These are phyloP conservation scores for Hypomyces perniciosus DNA, from an alignment of 2,329 filamentous ascomycete species.

Conservation along the genomic window DNA sequence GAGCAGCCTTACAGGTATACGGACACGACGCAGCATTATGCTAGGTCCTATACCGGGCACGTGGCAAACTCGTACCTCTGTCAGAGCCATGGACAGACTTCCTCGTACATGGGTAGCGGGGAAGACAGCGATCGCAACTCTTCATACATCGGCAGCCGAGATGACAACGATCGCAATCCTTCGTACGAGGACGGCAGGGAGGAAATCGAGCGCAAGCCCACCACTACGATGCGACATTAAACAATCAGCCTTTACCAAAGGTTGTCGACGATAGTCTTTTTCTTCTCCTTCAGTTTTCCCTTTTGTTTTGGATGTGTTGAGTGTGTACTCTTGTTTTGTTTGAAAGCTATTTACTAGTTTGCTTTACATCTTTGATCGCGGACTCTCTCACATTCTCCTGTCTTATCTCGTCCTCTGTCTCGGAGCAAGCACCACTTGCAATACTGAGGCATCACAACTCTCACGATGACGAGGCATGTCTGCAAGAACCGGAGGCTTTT, in stretches of 20 bases:
- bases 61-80: slow-evolving; percentile 5
- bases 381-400: background rate
- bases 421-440: background rate
- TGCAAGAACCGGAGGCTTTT: background rate
- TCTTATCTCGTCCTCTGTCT: background rate
- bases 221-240: background rate
- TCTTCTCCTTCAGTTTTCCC: background rate
- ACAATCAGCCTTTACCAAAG: slow-evolving; percentile 1
- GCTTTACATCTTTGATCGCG: background rate
- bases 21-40: slow-evolving; percentile 20
- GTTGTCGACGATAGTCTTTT: background rate
- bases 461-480: background rate
- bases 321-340: background rate
- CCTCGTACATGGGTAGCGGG: background rate
- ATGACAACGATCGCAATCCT: slow-evolving; percentile 3
- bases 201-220: background rate
- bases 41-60: slow-evolving; percentile 2
- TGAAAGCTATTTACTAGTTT: background rate
- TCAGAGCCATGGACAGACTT: background rate
- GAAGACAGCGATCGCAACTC: background rate
- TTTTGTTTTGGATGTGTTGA: background rate
- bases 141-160: slow-evolving; percentile 3
- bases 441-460: background rate
- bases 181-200: background rate
- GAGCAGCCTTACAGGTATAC: slow-evolving; percentile 27